Evolutionary conservation across 345 rosid genomes (phyloP).

Genomic region (Geranium rotundifolium): DNA sequence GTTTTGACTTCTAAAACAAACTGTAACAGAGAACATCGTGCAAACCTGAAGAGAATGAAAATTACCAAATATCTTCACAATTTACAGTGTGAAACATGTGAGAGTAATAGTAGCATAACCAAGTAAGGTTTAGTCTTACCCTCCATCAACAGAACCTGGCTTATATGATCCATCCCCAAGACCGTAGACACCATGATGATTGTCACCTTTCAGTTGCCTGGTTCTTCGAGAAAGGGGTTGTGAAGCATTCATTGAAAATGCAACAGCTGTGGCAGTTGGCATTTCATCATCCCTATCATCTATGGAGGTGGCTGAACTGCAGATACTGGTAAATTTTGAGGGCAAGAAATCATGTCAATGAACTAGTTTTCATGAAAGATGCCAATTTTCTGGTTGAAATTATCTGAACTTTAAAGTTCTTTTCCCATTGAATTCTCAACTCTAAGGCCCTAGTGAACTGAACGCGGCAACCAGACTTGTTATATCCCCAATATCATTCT

Average conservation of each 20-base stretch:
- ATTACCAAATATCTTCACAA: not conserved
- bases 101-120: slow-evolving; percentile 2
- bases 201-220: slow-evolving; percentile 66
- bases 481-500: no score
- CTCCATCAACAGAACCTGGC: slow-evolving; percentile 61
- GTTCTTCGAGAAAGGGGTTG: slow-evolving; percentile 92
- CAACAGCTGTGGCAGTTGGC: slow-evolving; percentile 72
- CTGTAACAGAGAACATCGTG: not conserved
- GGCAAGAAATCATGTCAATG: slow-evolving; percentile 10
- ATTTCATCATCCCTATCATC: slow-evolving; percentile 82
- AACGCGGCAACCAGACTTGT: no score
- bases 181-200: slow-evolving; percentile 49
- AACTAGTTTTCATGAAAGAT: slow-evolving; percentile 4
- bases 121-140: slow-evolving; percentile 30
- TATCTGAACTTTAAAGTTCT: not conserved
- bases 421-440: no score
- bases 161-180: slow-evolving; percentile 55
- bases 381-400: not conserved
- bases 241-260: slow-evolving; percentile 49
- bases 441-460: not conserved
- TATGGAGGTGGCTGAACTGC: slow-evolving; percentile 75
- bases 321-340: slow-evolving; percentile 26
- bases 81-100: not conserved
- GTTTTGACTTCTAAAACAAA: not conserved
- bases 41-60: not conserved